phyloP scores from a whole-genome alignment of 768 basidiomycete species.

The Baorangia bicolor region DNA sequence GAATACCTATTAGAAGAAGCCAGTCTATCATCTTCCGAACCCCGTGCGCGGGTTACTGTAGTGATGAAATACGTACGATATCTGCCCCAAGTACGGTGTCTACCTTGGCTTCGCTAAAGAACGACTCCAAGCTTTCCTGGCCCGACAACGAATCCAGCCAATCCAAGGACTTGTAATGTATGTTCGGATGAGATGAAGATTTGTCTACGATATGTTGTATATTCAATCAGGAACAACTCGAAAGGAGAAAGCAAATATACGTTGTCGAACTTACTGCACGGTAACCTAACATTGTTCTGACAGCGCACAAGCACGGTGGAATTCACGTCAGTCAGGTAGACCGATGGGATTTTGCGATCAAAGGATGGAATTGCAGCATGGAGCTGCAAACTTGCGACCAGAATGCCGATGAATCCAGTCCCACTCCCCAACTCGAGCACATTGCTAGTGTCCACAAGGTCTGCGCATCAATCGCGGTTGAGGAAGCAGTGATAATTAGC shows the following conservation, averaged over 20 bases:
- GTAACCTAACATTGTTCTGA: slow-evolving; percentile 53
- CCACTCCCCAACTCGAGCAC: slow-evolving; percentile 79
- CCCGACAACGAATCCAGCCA: slow-evolving; percentile 60
- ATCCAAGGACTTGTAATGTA: slow-evolving; percentile 53
- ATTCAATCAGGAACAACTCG: not conserved
- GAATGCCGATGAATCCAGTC: slow-evolving; percentile 68
- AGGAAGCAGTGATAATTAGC: not conserved
- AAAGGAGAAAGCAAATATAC: not conserved
- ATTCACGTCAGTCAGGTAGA: slow-evolving; percentile 67
- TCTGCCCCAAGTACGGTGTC: slow-evolving; percentile 75
- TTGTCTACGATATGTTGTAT: slow-evolving; percentile 40
- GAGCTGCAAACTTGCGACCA: slow-evolving; percentile 58
- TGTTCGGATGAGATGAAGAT: slow-evolving; percentile 47
- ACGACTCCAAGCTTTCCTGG: slow-evolving; percentile 14
- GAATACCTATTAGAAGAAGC: slow-evolving; percentile 51
- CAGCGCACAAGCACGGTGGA: slow-evolving; percentile 63
- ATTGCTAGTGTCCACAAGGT: slow-evolving; percentile 31
- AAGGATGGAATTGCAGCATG: not conserved
- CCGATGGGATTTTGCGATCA: slow-evolving; percentile 8
- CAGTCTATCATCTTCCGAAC: not conserved
- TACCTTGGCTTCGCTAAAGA: slow-evolving; percentile 43
- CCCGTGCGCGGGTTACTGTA: not conserved
- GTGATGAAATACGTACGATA: slow-evolving; percentile 40
- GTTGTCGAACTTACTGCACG: slow-evolving; percentile 57
- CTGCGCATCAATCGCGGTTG: not conserved